Percentiles rank a stretch among this genome's conserved stretches.
phyloP scores from a whole-genome alignment of 768 basidiomycete species.

The Boletellus ananiceps region DNA sequence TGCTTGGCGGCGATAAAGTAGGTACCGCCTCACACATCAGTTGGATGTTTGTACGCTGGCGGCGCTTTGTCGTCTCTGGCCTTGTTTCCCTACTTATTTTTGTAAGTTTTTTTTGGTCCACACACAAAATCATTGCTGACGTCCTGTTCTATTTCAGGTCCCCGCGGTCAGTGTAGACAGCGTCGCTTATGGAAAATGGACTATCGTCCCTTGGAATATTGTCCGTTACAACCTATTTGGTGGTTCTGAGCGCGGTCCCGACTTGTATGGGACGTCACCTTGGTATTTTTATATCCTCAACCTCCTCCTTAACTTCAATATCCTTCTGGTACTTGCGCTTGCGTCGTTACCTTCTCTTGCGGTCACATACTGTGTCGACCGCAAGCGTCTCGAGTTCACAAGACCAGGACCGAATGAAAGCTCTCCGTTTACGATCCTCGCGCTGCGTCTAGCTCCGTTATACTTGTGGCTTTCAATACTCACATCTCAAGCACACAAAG shows the following conservation, averaged over 20 bases:
- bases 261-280: conserved; percentile 89
- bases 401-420: conserved; percentile 53
- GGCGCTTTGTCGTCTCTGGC: conserved; percentile 50
- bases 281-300: conserved; percentile 85
- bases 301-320: conserved; percentile 91
- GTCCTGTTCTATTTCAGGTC: conserved; percentile 46
- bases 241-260: conserved; percentile 72
- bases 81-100: conserved; percentile 55
- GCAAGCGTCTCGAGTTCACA: conserved; percentile 62
- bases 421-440: conserved; percentile 76
- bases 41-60: conserved; percentile 65
- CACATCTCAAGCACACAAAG: conserved; percentile 85
- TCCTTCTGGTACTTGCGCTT: conserved; percentile 76
- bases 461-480: conserved; percentile 90
- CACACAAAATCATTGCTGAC: background rate
- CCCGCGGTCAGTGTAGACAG: conserved; percentile 84
- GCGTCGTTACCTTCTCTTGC: conserved; percentile 72
- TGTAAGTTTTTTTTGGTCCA: conserved; percentile 38
- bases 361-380: conserved; percentile 71
- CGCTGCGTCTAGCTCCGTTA: conserved; percentile 75
- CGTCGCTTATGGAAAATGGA: conserved; percentile 74
- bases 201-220: conserved; percentile 90
- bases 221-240: conserved; percentile 91
- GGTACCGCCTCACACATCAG: conserved; percentile 36
- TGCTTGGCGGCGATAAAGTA: conserved; percentile 66